phyloP scores from a whole-genome alignment of 169 alveolate genomes.

The Plasmodium coatneyi region DNA sequence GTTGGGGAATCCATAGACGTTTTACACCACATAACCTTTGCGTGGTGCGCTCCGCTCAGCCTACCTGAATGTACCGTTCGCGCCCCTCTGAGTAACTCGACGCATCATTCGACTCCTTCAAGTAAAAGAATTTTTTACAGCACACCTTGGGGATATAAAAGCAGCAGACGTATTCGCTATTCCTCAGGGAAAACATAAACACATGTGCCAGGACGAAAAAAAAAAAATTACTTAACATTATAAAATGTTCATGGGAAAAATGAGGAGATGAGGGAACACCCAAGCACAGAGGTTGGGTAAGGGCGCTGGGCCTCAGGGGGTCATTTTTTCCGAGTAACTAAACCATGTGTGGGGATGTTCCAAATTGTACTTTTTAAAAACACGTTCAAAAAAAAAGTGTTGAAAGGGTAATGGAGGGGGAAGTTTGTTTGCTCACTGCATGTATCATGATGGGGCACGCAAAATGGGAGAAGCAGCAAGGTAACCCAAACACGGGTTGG shows the following conservation, averaged over 20 bases:
- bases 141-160: constrained; percentile 29
- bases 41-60: neutral
- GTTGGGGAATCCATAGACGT: neutral
- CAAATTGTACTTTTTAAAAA: neutral
- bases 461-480: constrained; percentile 1
- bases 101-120: constrained; percentile 49
- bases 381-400: neutral
- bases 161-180: constrained; percentile 21
- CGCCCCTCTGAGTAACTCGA: constrained; percentile 48
- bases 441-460: neutral
- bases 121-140: constrained; percentile 8
- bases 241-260: constrained; percentile 5
- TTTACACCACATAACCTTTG: neutral
- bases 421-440: neutral
- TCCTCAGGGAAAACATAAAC: constrained; percentile 1
- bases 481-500: neutral
- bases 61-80: constrained; percentile 61
- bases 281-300: neutral
- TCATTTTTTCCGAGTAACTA: constrained; percentile 12
- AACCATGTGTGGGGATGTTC: neutral
- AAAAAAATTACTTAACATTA: constrained; percentile 35
- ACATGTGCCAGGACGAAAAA: constrained; percentile 9
- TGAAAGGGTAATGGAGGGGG: neutral
- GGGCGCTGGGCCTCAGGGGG: neutral
- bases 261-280: neutral